Percentiles rank a stretch among this genome's conserved stretches.
Evolutionary conservation across 2,329 filamentous ascomycete genomes (phyloP).

Genomic region (Pseudogymnoascus sp.): DNA sequence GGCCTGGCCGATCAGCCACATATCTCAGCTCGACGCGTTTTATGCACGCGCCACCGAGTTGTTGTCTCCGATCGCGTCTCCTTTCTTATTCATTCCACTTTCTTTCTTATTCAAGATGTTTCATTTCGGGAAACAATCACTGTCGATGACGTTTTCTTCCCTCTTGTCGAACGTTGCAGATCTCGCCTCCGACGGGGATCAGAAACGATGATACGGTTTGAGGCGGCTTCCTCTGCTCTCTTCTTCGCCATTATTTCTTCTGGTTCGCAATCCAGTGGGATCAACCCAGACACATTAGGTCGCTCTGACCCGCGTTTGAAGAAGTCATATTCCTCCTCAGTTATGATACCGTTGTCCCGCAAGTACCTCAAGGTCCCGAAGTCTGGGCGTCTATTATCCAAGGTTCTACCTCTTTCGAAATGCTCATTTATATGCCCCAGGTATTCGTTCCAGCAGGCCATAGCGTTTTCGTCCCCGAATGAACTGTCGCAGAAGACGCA

Average conservation of each 20-base stretch:
- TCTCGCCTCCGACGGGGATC: not conserved
- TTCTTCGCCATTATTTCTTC: not conserved
- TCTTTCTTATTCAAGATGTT: not conserved
- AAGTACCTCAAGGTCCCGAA: slow-evolving; percentile 36
- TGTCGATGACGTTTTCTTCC: not conserved
- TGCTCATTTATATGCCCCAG: slow-evolving; percentile 47
- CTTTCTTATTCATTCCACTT: not conserved
- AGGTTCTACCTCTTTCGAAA: slow-evolving; percentile 19
- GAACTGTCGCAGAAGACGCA: slow-evolving; percentile 46
- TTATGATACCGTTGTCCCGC: slow-evolving; percentile 24
- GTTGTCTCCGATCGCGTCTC: not conserved
- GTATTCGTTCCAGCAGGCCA: slow-evolving; percentile 26
- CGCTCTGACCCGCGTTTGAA: not conserved
- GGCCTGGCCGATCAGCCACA: not conserved
- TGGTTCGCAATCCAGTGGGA: not conserved
- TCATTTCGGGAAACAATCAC: not conserved
- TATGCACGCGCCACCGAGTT: not conserved
- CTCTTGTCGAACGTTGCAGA: not conserved
- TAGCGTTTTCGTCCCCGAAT: slow-evolving; percentile 12
- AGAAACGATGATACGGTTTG: not conserved
- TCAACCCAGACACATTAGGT: not conserved
- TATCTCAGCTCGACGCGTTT: not conserved
- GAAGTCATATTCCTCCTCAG: slow-evolving; percentile 15
- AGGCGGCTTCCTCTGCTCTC: not conserved
- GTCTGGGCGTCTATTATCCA: slow-evolving; percentile 32